Evolutionary conservation across 1,284 basidiomycete species (phyloP), one percentile per base, ranked within the genome.

Genomic region (Anthracocystis setariae): DNA sequence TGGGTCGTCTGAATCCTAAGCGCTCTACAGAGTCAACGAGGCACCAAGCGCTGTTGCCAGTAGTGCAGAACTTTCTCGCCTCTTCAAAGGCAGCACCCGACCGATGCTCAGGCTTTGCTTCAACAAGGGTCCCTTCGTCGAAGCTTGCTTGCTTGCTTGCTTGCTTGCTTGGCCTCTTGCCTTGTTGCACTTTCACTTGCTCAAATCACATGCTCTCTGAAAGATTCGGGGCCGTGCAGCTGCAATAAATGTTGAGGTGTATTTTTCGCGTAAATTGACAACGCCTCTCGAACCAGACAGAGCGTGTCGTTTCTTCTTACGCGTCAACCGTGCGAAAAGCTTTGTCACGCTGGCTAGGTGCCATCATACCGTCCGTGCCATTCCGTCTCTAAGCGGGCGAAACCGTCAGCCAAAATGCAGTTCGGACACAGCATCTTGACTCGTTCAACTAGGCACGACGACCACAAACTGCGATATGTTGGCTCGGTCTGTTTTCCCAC

Each of bases 211-310:
- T 29, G 29, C 29, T 29, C 29, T 29, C 7, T 29, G 12, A 12
- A 29, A 29, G 29, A 29, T 29, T 29, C 29, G 29, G 29, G 29
- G 12, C 29, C 29, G 29, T 29, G 29, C 29, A 29, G 38, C 7
- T 29, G 29, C 29, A 29, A n/a, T 20, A 8, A 39, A 39, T 8
- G 38, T 42, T 38, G 53, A 55, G 25, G 33, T n/a, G n/a, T n/a
- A n/a, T n/a, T 55, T 55, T 55, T 60, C 64, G 64, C 64, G 64
- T 60, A 67, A 67, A 67, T 61, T 32, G 53, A 61, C 64, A 65
- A 65, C 5, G 29, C 29, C 29, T 29, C 29, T n/a, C n/a, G n/a
- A 53, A 53, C 61, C 54, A 57, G 32, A 43, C 12, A 25, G 8
- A 37, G 46, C 45, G 55, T 64, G 54, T 46, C 37, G 27, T 23